These are phyloP conservation scores for Kwoniella botswanensis DNA, from an alignment of 768 basidiomycete genomes.

Conservation along the genomic window DNA sequence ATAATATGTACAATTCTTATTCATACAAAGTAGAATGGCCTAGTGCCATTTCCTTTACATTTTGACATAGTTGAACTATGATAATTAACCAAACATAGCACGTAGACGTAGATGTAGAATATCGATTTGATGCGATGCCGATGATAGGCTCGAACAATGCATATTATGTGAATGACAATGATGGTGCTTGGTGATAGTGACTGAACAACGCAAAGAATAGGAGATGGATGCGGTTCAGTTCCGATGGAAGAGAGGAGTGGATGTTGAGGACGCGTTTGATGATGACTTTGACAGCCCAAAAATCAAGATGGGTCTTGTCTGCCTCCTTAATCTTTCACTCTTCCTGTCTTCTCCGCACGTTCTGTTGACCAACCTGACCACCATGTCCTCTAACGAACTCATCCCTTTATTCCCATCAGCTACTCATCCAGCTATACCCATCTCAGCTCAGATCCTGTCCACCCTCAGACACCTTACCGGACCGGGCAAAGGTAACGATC, in stretches of 20 bases:
- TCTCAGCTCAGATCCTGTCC: conserved; percentile 44
- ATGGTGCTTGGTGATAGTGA: too few relatives aligned
- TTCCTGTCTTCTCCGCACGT: not conserved
- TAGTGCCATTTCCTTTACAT: conserved; percentile 1
- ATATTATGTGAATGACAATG: too few relatives aligned
- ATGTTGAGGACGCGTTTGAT: not conserved
- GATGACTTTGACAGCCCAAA: not conserved
- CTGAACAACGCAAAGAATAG: too few relatives aligned
- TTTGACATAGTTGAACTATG: conserved; percentile 14
- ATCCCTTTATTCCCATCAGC: conserved; percentile 50
- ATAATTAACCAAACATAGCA: not conserved
- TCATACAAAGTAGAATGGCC: not conserved
- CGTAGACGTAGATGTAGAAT: too few relatives aligned
- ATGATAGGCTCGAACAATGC: too few relatives aligned
- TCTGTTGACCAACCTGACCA: not conserved
- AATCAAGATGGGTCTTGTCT: not conserved
- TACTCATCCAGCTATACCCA: conserved; percentile 47
- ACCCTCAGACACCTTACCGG: conserved; percentile 47
- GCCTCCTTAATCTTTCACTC: not conserved
- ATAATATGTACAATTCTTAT: not conserved
- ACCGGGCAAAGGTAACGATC: conserved; percentile 50
- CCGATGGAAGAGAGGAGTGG: not conserved
- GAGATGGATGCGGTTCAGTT: not conserved
- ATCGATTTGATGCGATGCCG: too few relatives aligned
- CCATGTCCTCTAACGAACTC: conserved; percentile 39